Evolutionary conservation across 192 early-diverging fungal genomes (phyloP), one percentile per base, ranked within the genome.

Genomic region (Backusella macrospora): DNA sequence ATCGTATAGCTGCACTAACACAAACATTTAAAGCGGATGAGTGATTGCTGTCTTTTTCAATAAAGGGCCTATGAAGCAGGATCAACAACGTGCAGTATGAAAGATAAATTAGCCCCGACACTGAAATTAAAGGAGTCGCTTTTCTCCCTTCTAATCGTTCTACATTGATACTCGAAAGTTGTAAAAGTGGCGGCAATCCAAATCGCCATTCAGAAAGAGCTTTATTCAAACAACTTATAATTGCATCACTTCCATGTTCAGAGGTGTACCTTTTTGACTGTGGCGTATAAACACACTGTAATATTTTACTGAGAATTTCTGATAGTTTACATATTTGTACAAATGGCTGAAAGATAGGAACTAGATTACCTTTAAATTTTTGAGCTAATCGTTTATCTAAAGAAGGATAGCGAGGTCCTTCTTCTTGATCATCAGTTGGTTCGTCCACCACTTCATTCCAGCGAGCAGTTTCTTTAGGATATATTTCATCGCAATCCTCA

Each of bases 11-110:
- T 39, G 79, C 79, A 34, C 43, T 74, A 1, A 69, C 77, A 44
- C 79, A 81, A 29, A 81, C 71, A 45, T 46, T 67, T 6, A 74
- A 59, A 0, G 79, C 76, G 6, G 79, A 76, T 1, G 73, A 74
- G 16, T 73, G 21, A 55, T 75, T 14, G 6, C 62, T 48, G 26
- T 66, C 47, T 29, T 64, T 44, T 71, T 65, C 79, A 78, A 81
- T 83, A 69, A 86, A 89, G 0, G 87, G 87, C 8, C 86, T 78
- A 74, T 89, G 87, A 34, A 89, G 72, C 23, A 89, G 62, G 34
- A 83, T 86, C 45, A 89, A 69, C 8, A 77, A 66, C 0, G 84
- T 79, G 46, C 86, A 83, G 76, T 87, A 89, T 8, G 80, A 68
- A 6, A 86, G 72, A 23, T 86, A 85, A 15, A 77, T 76, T 43